Evolutionary conservation across 176 grass and related monocot species (phyloP).

Genomic region (Pharus latifolius): DNA sequence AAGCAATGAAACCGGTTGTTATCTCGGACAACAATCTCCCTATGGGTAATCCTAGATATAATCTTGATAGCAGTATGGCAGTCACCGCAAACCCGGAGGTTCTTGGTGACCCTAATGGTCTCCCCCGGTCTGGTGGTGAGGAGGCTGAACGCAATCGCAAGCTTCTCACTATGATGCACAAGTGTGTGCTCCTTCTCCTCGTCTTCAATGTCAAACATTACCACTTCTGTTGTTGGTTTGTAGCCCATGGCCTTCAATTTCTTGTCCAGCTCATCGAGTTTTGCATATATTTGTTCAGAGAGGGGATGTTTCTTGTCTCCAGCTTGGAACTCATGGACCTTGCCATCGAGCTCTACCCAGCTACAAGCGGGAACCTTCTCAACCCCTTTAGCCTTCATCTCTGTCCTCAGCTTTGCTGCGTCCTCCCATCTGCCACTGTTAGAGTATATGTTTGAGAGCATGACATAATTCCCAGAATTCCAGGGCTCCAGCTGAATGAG

Average conservation of each 20-base stretch:
- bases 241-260: slow-evolving; percentile 51
- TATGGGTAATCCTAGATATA: slow-evolving; percentile 35
- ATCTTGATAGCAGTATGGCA: slow-evolving; percentile 55
- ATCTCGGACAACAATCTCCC: slow-evolving; percentile 50
- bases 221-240: slow-evolving; percentile 49
- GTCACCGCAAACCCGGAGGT: slow-evolving; percentile 50
- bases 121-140: slow-evolving; percentile 24
- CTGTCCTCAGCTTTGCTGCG: slow-evolving; percentile 39
- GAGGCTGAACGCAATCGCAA: slow-evolving; percentile 55
- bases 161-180: slow-evolving; percentile 57
- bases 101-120: slow-evolving; percentile 55
- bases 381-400: slow-evolving; percentile 41
- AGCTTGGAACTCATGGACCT: slow-evolving; percentile 47
- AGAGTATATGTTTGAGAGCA: slow-evolving; percentile 65
- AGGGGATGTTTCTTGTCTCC: slow-evolving; percentile 50
- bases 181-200: slow-evolving; percentile 59
- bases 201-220: slow-evolving; percentile 62
- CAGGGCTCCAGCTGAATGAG: slow-evolving; percentile 47
- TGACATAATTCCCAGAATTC: slow-evolving; percentile 61
- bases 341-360: slow-evolving; percentile 53
- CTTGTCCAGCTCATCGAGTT: slow-evolving; percentile 44
- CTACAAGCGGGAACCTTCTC: slow-evolving; percentile 46
- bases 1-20: slow-evolving; percentile 64
- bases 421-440: slow-evolving; percentile 50
- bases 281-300: slow-evolving; percentile 31